Evolutionary conservation across 768 basidiomycete species (phyloP), one percentile per base, ranked within the genome.

Genomic region (Dendrothele bispora): DNA sequence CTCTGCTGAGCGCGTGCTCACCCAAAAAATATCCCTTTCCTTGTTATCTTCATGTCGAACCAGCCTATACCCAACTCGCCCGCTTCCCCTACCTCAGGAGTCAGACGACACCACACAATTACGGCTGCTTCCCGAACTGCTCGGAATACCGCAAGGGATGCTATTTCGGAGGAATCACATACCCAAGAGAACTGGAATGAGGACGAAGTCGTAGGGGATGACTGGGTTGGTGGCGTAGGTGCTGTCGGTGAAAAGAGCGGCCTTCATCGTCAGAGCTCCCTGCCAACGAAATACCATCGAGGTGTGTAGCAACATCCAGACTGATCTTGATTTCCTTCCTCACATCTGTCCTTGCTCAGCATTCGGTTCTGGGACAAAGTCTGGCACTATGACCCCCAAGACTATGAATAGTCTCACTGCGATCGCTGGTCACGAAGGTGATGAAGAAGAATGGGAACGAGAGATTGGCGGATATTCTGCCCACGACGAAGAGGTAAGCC

Each of bases 391-490:
- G 53, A 86, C 87, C 21, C 85, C 86, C 27, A 83, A 88, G 50
- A 79, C 80, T 20, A 71, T 91, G 66, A 91, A 91, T 59, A 91
- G 88, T 63, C 80, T 93, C 44, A 80, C 86, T 28, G 87, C 87
- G 46, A 92, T 93, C 65, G 83, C 87, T 43, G 89, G 88, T 34
- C 86, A 89, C 58, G 90, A 93, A 56, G 88, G 85, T 55, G 90
- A 91, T 51, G 90, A 93, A 62, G 90, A 91, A 54, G 86, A 89
- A 47, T 93, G 91, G 91, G 87, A 89, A 63, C 70, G 75, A 35
- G 81, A 82, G 32, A 75, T 84, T 65, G 66, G 74, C 17, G 78
- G 74, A 27, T 73, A 66, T 67, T 79, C 62, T 68, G 71, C 65
- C 11, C 72, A 80, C 49, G 84, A 84, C 43, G 87, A 88, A 26